Conservation (phyloP, 371 early-diverging fungal species). For the Lichtheimia corymbifera region DNA sequence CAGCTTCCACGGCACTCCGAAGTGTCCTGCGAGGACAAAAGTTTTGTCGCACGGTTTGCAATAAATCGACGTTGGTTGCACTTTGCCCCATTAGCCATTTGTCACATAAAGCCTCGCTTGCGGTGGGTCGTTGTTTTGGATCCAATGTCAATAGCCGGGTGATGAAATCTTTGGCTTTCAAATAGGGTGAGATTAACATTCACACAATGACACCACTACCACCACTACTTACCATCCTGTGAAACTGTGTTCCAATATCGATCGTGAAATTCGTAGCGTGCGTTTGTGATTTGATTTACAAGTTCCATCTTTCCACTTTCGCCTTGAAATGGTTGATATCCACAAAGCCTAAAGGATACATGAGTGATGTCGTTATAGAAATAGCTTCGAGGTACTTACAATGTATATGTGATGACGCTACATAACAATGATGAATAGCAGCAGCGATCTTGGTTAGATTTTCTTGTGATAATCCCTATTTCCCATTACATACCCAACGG, state of each 20-base stretch:
- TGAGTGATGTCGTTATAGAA: background rate
- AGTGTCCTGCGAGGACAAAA: slow-evolving; percentile 56
- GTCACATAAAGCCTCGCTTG: slow-evolving; percentile 79
- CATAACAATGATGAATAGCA: background rate
- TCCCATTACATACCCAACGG: slow-evolving; percentile 43
- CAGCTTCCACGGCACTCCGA: slow-evolving; percentile 38
- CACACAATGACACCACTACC: background rate
- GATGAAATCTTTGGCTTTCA: slow-evolving; percentile 88
- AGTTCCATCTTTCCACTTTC: slow-evolving; percentile 59
- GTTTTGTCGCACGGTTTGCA: slow-evolving; percentile 69
- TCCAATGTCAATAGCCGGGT: slow-evolving; percentile 72
- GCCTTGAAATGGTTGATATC: slow-evolving; percentile 78
- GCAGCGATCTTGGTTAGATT: background rate
- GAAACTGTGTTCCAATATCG: slow-evolving; percentile 82
- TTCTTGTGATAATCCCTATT: too few species aligned
- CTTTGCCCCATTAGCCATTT: slow-evolving; percentile 74
- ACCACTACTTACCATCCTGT: slow-evolving; percentile 47
- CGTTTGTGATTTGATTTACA: slow-evolving; percentile 63
- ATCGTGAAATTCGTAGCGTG: slow-evolving; percentile 73
- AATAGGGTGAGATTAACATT: background rate
- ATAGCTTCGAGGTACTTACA: slow-evolving; percentile 36
- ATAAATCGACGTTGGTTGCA: slow-evolving; percentile 63
- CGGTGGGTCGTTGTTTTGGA: slow-evolving; percentile 75
- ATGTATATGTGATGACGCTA: slow-evolving; percentile 70
- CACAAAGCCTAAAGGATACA: slow-evolving; percentile 52